These are phyloP conservation scores for Rhizoclosmatium sp. DNA, from an alignment of 192 early-diverging fungal genomes.

Conservation along the genomic window DNA sequence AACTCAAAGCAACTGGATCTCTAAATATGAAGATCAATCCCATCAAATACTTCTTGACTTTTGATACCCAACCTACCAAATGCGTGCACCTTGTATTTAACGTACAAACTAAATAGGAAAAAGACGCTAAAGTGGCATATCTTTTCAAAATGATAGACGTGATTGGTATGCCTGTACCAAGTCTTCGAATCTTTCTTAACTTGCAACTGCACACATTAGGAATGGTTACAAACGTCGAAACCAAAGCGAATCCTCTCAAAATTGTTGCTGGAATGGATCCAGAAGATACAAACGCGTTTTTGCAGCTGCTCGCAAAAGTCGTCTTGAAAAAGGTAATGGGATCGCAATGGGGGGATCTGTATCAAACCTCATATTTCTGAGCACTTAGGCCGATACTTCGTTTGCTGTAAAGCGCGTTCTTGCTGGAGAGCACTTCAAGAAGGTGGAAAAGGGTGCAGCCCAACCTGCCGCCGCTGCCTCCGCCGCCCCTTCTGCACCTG, in stretches of 20 bases:
- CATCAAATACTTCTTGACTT: background rate
- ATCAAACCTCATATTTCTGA: background rate
- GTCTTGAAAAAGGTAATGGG: slow-evolving; percentile 57
- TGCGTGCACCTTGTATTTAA: background rate
- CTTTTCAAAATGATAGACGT: slow-evolving; percentile 61
- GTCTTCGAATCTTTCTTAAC: slow-evolving; percentile 1
- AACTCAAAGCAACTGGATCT: too few species aligned
- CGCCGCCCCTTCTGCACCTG: slow-evolving; percentile 6
- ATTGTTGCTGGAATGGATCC: slow-evolving; percentile 67
- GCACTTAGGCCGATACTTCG: slow-evolving; percentile 51
- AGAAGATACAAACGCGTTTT: slow-evolving; percentile 62
- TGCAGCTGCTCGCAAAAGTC: slow-evolving; percentile 62
- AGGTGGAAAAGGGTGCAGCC: slow-evolving; percentile 21
- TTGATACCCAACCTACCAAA: background rate
- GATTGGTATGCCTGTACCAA: slow-evolving; percentile 42
- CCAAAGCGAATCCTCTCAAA: slow-evolving; percentile 62
- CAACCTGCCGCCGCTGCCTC: slow-evolving; percentile 23
- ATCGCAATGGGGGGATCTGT: background rate
- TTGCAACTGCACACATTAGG: slow-evolving; percentile 23
- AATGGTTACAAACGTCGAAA: slow-evolving; percentile 51
- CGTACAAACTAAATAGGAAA: slow-evolving; percentile 48
- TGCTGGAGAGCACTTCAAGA: slow-evolving; percentile 56
- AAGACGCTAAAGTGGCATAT: slow-evolving; percentile 66
- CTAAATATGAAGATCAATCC: too few species aligned
- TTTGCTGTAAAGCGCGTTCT: slow-evolving; percentile 55